phyloP scores from a whole-genome alignment of 495 filamentous ascomycete species.

The Trichoderma reesei region DNA sequence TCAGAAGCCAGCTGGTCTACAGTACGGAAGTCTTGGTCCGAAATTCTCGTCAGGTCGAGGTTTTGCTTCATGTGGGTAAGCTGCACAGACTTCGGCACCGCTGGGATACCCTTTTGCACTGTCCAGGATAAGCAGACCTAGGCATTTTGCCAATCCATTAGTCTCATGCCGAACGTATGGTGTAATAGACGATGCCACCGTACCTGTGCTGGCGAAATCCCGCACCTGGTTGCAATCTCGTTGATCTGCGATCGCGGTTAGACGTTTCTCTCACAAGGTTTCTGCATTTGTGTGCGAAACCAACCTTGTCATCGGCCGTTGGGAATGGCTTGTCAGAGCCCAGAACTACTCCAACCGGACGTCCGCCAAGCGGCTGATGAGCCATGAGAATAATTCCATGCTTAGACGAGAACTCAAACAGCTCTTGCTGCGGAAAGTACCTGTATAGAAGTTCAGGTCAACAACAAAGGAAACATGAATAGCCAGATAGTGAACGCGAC shows the following conservation, averaged over 20 bases:
- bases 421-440: constrained; percentile 34
- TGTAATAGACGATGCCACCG: background rate
- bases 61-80: constrained; percentile 45
- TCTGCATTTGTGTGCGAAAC: background rate
- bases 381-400: constrained; percentile 55
- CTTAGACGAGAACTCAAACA: constrained; percentile 40
- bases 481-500: constrained; percentile 24
- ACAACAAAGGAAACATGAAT: background rate
- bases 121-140: constrained; percentile 32
- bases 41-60: constrained; percentile 17
- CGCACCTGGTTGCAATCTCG: constrained; percentile 17
- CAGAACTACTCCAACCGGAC: constrained; percentile 29
- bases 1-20: constrained; percentile 15
- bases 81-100: constrained; percentile 43
- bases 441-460: constrained; percentile 10
- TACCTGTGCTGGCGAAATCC: constrained; percentile 23
- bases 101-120: constrained; percentile 23
- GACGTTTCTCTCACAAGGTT: background rate
- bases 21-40: constrained; percentile 16
- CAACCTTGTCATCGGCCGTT: constrained; percentile 21
- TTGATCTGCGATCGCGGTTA: constrained; percentile 17
- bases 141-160: background rate
- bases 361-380: constrained; percentile 46
- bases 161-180: background rate
- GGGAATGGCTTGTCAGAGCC: constrained; percentile 22